phyloP scores from a whole-genome alignment of 2,329 filamentous ascomycete species.

The Aureobasidium sp. region DNA sequence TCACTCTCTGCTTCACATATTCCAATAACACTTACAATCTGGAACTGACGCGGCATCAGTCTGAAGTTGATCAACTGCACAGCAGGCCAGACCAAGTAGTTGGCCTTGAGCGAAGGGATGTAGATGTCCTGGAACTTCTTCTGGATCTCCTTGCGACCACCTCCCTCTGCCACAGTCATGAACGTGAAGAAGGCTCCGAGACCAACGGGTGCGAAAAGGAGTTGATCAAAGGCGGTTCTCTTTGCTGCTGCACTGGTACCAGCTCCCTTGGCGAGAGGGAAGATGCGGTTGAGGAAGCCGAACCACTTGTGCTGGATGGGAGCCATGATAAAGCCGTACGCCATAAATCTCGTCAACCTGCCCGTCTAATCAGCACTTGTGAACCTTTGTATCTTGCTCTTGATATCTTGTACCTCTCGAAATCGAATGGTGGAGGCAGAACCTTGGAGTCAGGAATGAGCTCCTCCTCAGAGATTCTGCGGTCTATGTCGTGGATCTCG shows the following conservation, averaged over 20 bases:
- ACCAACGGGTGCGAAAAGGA: slow-evolving; percentile 85
- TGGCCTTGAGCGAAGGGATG: slow-evolving; percentile 86
- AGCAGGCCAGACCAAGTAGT: slow-evolving; percentile 88
- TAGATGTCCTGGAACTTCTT: slow-evolving; percentile 93
- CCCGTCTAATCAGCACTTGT: background rate
- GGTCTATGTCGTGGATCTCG: slow-evolving; percentile 80
- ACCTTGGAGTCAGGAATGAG: slow-evolving; percentile 53
- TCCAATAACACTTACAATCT: slow-evolving; percentile 61
- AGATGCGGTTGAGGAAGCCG: slow-evolving; percentile 67
- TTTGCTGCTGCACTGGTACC: slow-evolving; percentile 74
- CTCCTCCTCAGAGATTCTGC: slow-evolving; percentile 62
- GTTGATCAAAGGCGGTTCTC: slow-evolving; percentile 83
- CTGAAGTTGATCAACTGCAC: slow-evolving; percentile 97
- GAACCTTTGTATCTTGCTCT: background rate
- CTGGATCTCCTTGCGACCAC: slow-evolving; percentile 66
- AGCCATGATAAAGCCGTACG: slow-evolving; percentile 93
- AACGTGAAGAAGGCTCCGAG: slow-evolving; percentile 85
- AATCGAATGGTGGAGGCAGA: slow-evolving; percentile 81
- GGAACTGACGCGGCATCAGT: slow-evolving; percentile 88
- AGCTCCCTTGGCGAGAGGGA: slow-evolving; percentile 73
- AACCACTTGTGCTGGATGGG: slow-evolving; percentile 97
- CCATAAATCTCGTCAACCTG: slow-evolving; percentile 87
- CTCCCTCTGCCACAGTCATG: slow-evolving; percentile 94
- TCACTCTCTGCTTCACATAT: too few relatives aligned
- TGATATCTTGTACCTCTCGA: slow-evolving; percentile 46